These are phyloP conservation scores for Suhomyces chickasaworum DNA, from an alignment of 1,139 yeast genomes.

Conservation along the genomic window DNA sequence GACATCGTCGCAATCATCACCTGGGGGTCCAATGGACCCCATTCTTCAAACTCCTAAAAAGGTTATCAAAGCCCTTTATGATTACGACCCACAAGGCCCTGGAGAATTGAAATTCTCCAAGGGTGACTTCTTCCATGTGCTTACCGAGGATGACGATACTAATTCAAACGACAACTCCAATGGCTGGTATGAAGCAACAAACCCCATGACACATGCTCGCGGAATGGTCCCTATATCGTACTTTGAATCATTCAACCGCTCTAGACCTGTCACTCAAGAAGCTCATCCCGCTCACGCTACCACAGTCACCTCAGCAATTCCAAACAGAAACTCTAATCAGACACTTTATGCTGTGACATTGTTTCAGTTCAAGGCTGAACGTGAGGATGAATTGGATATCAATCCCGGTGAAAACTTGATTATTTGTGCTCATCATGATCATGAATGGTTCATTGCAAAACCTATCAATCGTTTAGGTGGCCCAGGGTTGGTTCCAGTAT, in stretches of 20 bases:
- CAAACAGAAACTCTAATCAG: conserved; percentile 28
- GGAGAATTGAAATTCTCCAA: conserved; percentile 76
- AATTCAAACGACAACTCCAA: conserved; percentile 34
- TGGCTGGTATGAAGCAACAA: conserved; percentile 88
- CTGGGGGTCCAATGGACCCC: conserved; percentile 18
- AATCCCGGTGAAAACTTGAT: conserved; percentile 85
- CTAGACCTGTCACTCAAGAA: conserved; percentile 33
- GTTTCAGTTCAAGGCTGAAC: conserved; percentile 86
- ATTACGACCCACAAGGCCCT: conserved; percentile 77
- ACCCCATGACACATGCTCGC: conserved; percentile 72
- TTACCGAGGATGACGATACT: conserved; percentile 56
- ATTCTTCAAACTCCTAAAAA: conserved; percentile 62
- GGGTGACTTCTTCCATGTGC: conserved; percentile 89
- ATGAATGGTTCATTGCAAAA: conserved; percentile 97
- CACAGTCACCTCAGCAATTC: conserved; percentile 10
- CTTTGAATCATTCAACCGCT: conserved; percentile 77
- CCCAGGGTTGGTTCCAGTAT: conserved; percentile 92
- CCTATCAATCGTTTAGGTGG: conserved; percentile 95
- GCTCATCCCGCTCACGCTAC: conserved; percentile 8
- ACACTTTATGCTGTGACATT: conserved; percentile 53
- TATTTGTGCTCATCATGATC: conserved; percentile 93
- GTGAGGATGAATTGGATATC: conserved; percentile 84
- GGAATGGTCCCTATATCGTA: conserved; percentile 89
- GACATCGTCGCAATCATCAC: conserved; percentile 22
- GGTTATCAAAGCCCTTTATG: conserved; percentile 80